Base-by-base conservation (phyloP, 2,329 filamentous ascomycete species). In the Chrysoporthe cubensis region DNA sequence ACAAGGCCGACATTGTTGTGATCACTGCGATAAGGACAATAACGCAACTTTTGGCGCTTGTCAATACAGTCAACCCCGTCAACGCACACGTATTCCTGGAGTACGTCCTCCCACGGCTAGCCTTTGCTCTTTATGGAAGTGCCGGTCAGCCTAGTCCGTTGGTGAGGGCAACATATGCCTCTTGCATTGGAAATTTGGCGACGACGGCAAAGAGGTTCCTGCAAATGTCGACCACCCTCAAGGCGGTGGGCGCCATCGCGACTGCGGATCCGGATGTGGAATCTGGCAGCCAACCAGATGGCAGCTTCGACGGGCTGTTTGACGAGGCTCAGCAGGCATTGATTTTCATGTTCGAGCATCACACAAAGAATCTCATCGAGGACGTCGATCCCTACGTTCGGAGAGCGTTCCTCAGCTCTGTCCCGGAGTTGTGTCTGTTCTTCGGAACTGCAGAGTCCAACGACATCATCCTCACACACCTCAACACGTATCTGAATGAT, bases 401-500 rank as follows among this genome's bases (percentile, higher is more conserved):
- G 57, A 87, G 96, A 69, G 94, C 96, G 1, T 97, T 99, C 75
- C 82, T 99, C 57, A 91, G 91, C 9, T 98, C 96, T 8, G 94
- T 99, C 0, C 91, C 94, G 0, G 92, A 94, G 70, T 84, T 99
- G 1, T 99, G 96, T 76, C 89, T 97, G 72, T 98, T 99, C 78
- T 98, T 99, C 72, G 94, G 93, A 3, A 94, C 92, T 69, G 87
- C 90, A n/a, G 91, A 94, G 75, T 91, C 95, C 1, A 97, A 96
- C 76, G 96, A 99, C 75, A 93, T 99, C n/a, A 90, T 99, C 18
- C 82, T 99, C 32, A 97, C 94, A 43, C 96, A 99, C 80, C 83
- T 99, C 40, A 98, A 98, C 75, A 99, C 96, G 0, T 99, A 99
- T 74, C 81, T 99, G 9, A 99, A 99, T 72, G 96, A 98, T 74